A percentile compares a stretch with the other conserved stretches of the same genome.
phyloP scores from a whole-genome alignment of 1,284 basidiomycete genomes.

The Wallemia ichthyophaga region DNA sequence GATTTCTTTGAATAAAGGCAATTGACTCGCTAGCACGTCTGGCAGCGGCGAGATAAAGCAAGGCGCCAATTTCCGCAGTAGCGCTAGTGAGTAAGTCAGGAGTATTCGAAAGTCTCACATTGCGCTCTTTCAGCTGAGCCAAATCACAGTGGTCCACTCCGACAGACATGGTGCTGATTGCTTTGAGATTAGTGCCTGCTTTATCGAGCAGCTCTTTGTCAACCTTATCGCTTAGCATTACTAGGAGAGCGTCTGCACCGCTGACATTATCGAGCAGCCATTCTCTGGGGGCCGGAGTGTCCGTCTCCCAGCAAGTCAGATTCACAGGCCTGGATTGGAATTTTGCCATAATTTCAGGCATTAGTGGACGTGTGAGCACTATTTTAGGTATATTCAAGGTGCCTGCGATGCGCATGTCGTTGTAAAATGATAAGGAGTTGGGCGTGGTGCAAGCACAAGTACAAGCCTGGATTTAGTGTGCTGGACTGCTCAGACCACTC shows the following conservation, averaged over 20 bases:
- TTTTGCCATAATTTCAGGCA: slow-evolving; percentile 32
- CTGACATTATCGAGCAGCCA: slow-evolving; percentile 51
- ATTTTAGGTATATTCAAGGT: slow-evolving; percentile 19
- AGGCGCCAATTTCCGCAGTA: slow-evolving; percentile 63
- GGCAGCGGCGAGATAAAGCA: slow-evolving; percentile 70
- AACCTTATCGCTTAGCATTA: slow-evolving; percentile 40
- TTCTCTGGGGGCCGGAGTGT: slow-evolving; percentile 28
- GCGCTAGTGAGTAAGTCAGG: slow-evolving; percentile 68
- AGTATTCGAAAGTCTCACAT: slow-evolving; percentile 58
- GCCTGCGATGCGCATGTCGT: not conserved
- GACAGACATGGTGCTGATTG: slow-evolving; percentile 68
- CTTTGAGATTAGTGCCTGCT: slow-evolving; percentile 41
- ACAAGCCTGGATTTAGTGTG: no score
- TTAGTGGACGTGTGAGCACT: slow-evolving; percentile 35
- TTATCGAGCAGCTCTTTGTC: slow-evolving; percentile 9
- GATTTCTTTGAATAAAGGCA: slow-evolving; percentile 32
- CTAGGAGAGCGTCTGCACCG: slow-evolving; percentile 32
- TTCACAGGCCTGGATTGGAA: slow-evolving; percentile 27
- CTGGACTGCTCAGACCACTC: slow-evolving; percentile 15
- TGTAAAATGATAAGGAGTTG: not conserved
- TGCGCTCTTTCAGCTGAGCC: slow-evolving; percentile 27
- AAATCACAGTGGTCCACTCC: slow-evolving; percentile 61
- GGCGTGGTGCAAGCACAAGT: no score
- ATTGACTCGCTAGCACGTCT: slow-evolving; percentile 38
- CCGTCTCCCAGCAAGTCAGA: slow-evolving; percentile 34